Evolutionary conservation across 208 protist species (phyloP), one percentile per base, ranked within the genome.

Genomic region (Blechomonas ayalai): DNA sequence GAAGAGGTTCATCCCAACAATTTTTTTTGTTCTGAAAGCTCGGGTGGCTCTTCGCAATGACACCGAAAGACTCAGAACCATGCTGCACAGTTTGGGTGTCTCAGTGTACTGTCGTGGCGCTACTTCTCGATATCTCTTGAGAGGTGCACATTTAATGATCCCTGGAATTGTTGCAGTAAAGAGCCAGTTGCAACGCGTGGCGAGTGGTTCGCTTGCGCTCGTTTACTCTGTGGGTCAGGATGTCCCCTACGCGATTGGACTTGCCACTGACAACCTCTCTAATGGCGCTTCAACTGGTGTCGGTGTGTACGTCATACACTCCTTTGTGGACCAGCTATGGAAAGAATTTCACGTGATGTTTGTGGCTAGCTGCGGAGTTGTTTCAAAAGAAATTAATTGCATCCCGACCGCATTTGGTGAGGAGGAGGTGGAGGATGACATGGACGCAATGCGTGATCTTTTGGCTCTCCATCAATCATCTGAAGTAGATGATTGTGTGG

Each of bases 81-180:
- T 75, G 4, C 18, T 68, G 0, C 6, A 13, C 3, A 44, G 49
- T 29, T 45, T 58, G 33, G 66, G 62, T 23, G 27, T 33, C 20
- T 34, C 44, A 22, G 52, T 75, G 12, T 63, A 60, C 0, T 88
- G 71, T 40, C 63, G 60, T 16, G 73, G 74, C 7, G 48, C 69
- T 12, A 88, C 76, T 18, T 91, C 75, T 12, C 47, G 56, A 0
- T 87, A 73, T 56, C 38, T 91, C 8, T 18, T 86, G 16, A 75
- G 67, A 27, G 82, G 78, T 10, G 78, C 82, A 8, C 77, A 91
- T 56, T 53, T 91, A 23, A 91, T 91, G 82, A 88, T 83, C 37
- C 75, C 77, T 36, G 77, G 82, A 20, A 73, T 91, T 50, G 6
- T 70, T 25, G 34, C 41, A 19, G 27, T 57, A 19, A 28, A 3